A percentile compares a stretch with the other conserved stretches of the same genome.
Conservation (phyloP, 768 basidiomycete genomes). For the Paxillus rubicundulus region DNA sequence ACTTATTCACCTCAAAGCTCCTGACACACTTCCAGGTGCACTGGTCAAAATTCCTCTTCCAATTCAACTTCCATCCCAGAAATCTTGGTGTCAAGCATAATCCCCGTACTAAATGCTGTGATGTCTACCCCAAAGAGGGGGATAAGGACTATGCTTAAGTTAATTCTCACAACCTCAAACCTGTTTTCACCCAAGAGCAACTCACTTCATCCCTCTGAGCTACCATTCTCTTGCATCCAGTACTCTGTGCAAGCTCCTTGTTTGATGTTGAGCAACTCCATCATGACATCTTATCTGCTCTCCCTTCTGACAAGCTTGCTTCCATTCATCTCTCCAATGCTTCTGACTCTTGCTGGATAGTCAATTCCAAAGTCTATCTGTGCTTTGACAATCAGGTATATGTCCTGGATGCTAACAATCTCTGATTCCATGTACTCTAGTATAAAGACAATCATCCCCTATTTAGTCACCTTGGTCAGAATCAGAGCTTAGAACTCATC, state of each 20-base stretch:
- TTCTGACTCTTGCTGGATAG: not conserved
- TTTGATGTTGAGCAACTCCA: conserved; percentile 19
- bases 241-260: too few relatives aligned
- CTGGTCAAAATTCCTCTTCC: conserved; percentile 5
- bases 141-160: too few relatives aligned
- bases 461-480: conserved; percentile 33
- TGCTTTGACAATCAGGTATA: conserved; percentile 3
- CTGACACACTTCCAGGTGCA: too few relatives aligned
- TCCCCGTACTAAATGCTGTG: too few relatives aligned
- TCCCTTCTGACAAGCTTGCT: not conserved
- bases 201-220: too few relatives aligned
- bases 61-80: conserved; percentile 3
- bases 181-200: too few relatives aligned
- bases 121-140: too few relatives aligned
- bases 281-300: conserved; percentile 10
- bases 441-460: conserved; percentile 24
- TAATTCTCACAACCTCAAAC: too few relatives aligned
- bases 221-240: too few relatives aligned
- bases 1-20: conserved; percentile 24
- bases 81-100: conserved; percentile 9
- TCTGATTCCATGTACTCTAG: conserved; percentile 22
- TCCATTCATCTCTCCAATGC: not conserved
- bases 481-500: conserved; percentile 18
- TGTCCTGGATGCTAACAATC: conserved; percentile 15
- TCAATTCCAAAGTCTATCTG: not conserved